Evolutionary conservation across 768 basidiomycete species (phyloP), one percentile per base, ranked within the genome.

Genomic region (Lentinula guzmanii): DNA sequence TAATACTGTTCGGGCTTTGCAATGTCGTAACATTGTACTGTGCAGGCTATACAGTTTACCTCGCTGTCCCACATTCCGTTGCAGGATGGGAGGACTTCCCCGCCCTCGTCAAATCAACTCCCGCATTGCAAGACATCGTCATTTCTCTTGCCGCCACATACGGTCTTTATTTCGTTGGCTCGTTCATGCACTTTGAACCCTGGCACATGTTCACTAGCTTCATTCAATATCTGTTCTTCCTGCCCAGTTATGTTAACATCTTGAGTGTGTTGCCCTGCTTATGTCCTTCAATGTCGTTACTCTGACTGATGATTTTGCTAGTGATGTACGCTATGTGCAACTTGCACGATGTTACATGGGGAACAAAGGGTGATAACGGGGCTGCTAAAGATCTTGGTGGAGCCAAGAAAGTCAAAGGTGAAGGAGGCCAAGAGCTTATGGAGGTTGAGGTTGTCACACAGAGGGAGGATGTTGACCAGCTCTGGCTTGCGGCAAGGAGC

Each of bases 121-220:
- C 77, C 63, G 85, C 91, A 1, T 84, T 95, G 70, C 85, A 89
- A 63, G 89, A 95, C 66, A 95, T 97, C 69, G 84, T 90, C 46
- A 86, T 91, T 62, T 92, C 90, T 55, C 77, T 95, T 61, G 75
- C 85, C 64, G 82, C 86, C 68, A 87, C 93, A 61, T 89, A 90
- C 75, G 82, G 89, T 71, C 80, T 94, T 64, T 98, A 93, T 80
- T 81, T 97, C 69, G 74, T 96, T 68, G 83, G 88, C 62, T 93
- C 90, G 7, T 75, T 96, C 72, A 86, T 98, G 76, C 92, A 95
- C 67, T 74, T 93, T 41, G 95, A 98, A 71, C 95, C 95, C 0
- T 96, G 94, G 93, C 95, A 98, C 80, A 90, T 98, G 85, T 83
- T 98, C 74, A 96, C 95, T 11, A 92, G 87, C 60, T 94, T 95